These are phyloP conservation scores for Parathielavia hyrcaniae DNA, from an alignment of 495 filamentous ascomycete genomes.

Conservation along the genomic window DNA sequence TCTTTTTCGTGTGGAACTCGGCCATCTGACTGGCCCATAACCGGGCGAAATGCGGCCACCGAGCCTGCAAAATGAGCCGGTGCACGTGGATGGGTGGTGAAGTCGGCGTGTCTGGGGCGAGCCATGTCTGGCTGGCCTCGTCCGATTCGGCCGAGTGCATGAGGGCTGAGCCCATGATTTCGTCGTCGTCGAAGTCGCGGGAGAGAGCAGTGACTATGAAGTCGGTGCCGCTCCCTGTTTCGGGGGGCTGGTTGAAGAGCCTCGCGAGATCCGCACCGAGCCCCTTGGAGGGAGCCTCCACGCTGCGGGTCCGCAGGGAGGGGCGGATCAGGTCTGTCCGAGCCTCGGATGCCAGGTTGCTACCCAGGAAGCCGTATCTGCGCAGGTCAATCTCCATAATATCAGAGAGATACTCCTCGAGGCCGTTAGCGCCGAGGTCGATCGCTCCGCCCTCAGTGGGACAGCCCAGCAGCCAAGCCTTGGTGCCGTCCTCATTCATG, in stretches of 20 bases:
- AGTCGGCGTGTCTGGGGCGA: conserved; percentile 56
- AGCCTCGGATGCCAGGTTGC: conserved; percentile 58
- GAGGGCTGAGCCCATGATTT: conserved; percentile 47
- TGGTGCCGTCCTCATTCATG: conserved; percentile 85
- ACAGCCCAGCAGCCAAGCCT: conserved; percentile 93
- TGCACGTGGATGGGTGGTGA: conserved; percentile 91
- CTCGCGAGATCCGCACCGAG: conserved; percentile 74
- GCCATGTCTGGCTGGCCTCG: conserved; percentile 51
- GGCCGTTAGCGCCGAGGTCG: conserved; percentile 49
- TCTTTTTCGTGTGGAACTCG: conserved; percentile 90
- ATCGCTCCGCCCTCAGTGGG: conserved; percentile 55
- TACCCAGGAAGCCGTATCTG: conserved; percentile 78
- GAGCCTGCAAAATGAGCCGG: conserved; percentile 81
- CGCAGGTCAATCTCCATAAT: conserved; percentile 84
- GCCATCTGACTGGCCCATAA: conserved; percentile 90
- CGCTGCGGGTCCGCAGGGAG: conserved; percentile 34
- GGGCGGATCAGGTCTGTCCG: conserved; percentile 52
- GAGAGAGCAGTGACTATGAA: conserved; percentile 81
- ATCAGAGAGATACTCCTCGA: conserved; percentile 88
- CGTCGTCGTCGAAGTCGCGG: conserved; percentile 54
- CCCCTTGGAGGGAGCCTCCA: conserved; percentile 52
- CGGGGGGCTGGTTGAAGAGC: conserved; percentile 77
- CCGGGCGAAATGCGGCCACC: conserved; percentile 93
- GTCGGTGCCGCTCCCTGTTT: conserved; percentile 73
- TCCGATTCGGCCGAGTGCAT: conserved; percentile 33